phyloP scores from a whole-genome alignment of 495 filamentous ascomycete genomes.

The Rusavskia elegans region DNA sequence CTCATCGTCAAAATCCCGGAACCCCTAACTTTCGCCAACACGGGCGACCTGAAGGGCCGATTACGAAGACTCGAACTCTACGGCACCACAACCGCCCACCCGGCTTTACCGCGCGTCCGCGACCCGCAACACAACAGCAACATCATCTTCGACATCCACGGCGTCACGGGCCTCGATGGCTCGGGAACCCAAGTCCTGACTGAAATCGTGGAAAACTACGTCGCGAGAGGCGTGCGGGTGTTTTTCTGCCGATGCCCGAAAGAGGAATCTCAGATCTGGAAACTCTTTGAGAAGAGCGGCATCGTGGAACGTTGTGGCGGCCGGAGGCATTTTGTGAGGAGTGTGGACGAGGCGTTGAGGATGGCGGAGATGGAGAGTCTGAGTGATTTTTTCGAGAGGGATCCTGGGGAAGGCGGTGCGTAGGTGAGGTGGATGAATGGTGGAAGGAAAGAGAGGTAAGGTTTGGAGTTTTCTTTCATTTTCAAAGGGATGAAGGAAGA shows the following conservation, averaged over 20 bases:
- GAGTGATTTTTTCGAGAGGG: slow-evolving; percentile 10
- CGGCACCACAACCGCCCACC: slow-evolving; percentile 69
- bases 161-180: slow-evolving; percentile 82
- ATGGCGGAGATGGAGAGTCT: slow-evolving; percentile 51
- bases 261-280: slow-evolving; percentile 46
- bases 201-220: slow-evolving; percentile 74
- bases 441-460: too few relatives aligned
- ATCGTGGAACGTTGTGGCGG: slow-evolving; percentile 72
- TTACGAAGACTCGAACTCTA: slow-evolving; percentile 75
- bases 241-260: slow-evolving; percentile 74
- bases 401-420: not conserved
- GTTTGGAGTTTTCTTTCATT: too few relatives aligned
- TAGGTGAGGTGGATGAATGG: not conserved
- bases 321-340: slow-evolving; percentile 56
- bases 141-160: slow-evolving; percentile 92
- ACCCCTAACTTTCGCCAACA: slow-evolving; percentile 92
- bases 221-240: slow-evolving; percentile 54
- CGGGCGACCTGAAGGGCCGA: slow-evolving; percentile 75
- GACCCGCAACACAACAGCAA: slow-evolving; percentile 62
- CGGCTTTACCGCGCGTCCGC: slow-evolving; percentile 65
- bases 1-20: slow-evolving; percentile 96
- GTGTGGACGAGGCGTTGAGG: slow-evolving; percentile 69
- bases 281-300: slow-evolving; percentile 59
- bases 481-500: too few relatives aligned
- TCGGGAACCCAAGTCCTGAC: slow-evolving; percentile 79